These are phyloP conservation scores for Aspergillaceae sp. DNA, from an alignment of 2,329 filamentous ascomycete species.

Conservation along the genomic window DNA sequence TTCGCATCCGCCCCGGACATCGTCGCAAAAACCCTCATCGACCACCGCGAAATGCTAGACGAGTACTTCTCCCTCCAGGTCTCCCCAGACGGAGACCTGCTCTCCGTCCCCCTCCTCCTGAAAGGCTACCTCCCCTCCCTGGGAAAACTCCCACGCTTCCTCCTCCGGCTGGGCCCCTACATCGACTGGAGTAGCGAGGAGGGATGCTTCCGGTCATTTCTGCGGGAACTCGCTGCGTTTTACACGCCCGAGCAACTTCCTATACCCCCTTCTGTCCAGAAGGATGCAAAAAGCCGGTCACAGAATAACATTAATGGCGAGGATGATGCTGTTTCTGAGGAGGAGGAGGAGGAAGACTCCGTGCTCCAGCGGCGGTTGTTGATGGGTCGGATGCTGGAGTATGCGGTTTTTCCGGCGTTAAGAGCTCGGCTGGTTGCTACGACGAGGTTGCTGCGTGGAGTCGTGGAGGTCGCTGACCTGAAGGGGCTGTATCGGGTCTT, in stretches of 20 bases:
- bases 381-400: conserved; percentile 68
- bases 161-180: conserved; percentile 77
- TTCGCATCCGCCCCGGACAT: conserved; percentile 57
- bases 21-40: conserved; percentile 61
- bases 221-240: conserved; percentile 80
- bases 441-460: conserved; percentile 61
- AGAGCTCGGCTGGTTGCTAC: conserved; percentile 77
- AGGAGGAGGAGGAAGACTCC: conserved; percentile 10
- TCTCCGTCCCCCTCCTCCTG: conserved; percentile 71
- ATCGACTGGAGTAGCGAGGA: conserved; percentile 83
- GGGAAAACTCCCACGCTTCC: conserved; percentile 78
- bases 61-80: conserved; percentile 92
- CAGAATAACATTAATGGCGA: too few relatives aligned
- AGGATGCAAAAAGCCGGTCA: neutral
- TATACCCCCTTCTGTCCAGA: conserved; percentile 16
- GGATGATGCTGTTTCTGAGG: too few relatives aligned
- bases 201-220: conserved; percentile 71
- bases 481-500: conserved; percentile 93
- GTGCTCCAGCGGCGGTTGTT: conserved; percentile 52
- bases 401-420: conserved; percentile 83
- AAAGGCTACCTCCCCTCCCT: conserved; percentile 83
- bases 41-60: conserved; percentile 71
- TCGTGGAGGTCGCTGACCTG: conserved; percentile 81
- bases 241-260: conserved; percentile 85
- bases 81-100: conserved; percentile 64